Conservation (phyloP, 129 eudicot genomes). For the Ambrosia trifida region DNA sequence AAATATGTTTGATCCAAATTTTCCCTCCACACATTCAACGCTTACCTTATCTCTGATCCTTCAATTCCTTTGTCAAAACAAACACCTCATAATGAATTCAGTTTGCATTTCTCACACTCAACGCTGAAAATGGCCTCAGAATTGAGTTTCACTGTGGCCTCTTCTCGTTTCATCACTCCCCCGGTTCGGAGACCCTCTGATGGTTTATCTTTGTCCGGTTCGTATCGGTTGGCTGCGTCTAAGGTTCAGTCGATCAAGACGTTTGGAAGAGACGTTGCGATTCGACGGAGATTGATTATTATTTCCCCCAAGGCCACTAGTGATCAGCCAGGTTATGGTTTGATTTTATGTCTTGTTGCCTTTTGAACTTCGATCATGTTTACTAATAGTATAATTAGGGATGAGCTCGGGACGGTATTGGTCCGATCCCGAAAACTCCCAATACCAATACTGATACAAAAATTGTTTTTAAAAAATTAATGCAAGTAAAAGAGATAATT, state of each 20-base stretch:
- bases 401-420: no score
- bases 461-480: not conserved
- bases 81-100: slow-evolving; percentile 28
- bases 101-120: slow-evolving; percentile 21
- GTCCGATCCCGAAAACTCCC: no score
- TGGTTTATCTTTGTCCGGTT: slow-evolving; percentile 35
- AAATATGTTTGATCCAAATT: slow-evolving; percentile 10
- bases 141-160: slow-evolving; percentile 51
- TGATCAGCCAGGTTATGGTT: slow-evolving; percentile 70
- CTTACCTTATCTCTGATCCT: slow-evolving; percentile 56
- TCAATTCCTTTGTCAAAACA: slow-evolving; percentile 22
- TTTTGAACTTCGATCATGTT: no score
- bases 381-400: no score
- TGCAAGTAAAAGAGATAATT: not conserved
- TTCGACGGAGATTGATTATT: slow-evolving; percentile 40
- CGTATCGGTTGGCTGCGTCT: slow-evolving; percentile 43
- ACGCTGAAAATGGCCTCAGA: slow-evolving; percentile 66
- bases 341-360: no score
- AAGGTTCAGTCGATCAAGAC: slow-evolving; percentile 46
- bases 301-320: slow-evolving; percentile 53
- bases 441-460: no score
- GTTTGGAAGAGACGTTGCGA: slow-evolving; percentile 29
- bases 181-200: slow-evolving; percentile 56
- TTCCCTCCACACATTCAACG: slow-evolving; percentile 71
- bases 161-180: slow-evolving; percentile 54